Evolutionary conservation across 108 stramenopile genomes (phyloP), one percentile per base, ranked within the genome.

Genomic region (Pelagomonas calceolata): DNA sequence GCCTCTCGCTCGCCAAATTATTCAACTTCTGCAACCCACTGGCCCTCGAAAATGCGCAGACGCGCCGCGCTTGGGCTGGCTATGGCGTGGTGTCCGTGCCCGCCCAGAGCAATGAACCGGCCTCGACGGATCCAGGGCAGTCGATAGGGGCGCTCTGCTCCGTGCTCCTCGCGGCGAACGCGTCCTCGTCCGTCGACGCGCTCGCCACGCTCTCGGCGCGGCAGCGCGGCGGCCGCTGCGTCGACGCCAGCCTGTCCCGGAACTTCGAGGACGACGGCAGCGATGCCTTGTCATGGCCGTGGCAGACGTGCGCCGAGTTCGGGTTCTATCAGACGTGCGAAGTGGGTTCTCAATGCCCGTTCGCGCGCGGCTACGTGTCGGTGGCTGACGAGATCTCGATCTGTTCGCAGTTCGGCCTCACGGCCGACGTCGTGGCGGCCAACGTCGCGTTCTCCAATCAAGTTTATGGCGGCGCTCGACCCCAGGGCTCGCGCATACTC

Each of bases 251-350:
- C 35, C 10, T 18, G 18, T 4, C 34, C 14, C 39, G 9, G 39
- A 33, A 66, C 15, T 10, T 32, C 16, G 29, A 64, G 29, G 30
- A 39, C 29, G 69, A 30, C 30, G 72, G 43, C 16, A 72, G 66
- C 30, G 89, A 87, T 26, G 71, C 68, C 51, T 66, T 87, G 34
- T 79, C 87, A 4, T 95, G 94, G 94, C 68, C 91, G 33, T 97
- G 88, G 82, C 94, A 94, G 79, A 95, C 95, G 17, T 96, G 95
- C 80, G 88, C 89, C 30, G 94, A 98, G 83, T 90, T 95, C 71
- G 97, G 94, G 4, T 98, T 92, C 68, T 95, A 93, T 73, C 94
- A 95, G 81, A 94, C 94, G 0, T 97, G 96, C 70, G 70, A 84
- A 29, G 46, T 44, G 26, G 81, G 86, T 21, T 74, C 75, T 16